These are phyloP conservation scores for Dicorynia guianensis DNA, from an alignment of 306 rosid species.

Conservation along the genomic window DNA sequence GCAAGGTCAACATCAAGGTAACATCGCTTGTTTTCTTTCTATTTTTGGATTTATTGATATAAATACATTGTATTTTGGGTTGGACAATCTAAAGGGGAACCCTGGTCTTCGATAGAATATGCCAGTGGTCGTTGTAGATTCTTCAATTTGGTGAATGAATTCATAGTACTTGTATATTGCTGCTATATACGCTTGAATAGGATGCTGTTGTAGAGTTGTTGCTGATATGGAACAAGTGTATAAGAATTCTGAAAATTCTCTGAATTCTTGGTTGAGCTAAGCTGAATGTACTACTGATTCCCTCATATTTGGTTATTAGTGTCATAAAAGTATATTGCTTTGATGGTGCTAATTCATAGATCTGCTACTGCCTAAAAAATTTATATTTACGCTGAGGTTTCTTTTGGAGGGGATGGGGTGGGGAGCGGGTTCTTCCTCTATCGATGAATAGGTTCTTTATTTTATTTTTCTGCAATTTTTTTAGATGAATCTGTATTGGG, in stretches of 20 bases:
- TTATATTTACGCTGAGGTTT: too few species aligned
- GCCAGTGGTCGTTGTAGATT: conserved; percentile 15
- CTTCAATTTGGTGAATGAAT: background rate
- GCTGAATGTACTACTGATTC: background rate
- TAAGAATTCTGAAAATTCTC: background rate
- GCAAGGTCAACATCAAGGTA: conserved; percentile 90
- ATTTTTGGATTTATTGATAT: background rate
- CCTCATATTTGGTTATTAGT: background rate
- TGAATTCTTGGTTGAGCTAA: conserved; percentile 14
- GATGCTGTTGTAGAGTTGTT: background rate
- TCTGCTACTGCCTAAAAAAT: background rate
- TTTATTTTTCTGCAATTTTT: background rate
- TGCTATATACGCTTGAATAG: background rate
- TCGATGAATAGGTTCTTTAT: background rate
- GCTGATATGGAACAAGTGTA: background rate
- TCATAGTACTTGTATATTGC: background rate
- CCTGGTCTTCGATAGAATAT: background rate
- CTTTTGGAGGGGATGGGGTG: too few species aligned
- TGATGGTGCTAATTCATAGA: conserved; percentile 6
- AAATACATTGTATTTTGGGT: background rate
- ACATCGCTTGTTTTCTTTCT: background rate
- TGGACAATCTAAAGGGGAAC: background rate
- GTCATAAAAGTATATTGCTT: background rate
- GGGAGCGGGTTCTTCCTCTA: background rate
- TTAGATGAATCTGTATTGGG: background rate